Percentiles rank a stretch among this genome's conserved stretches.
These are phyloP conservation scores for Drechslera avenae DNA, from an alignment of 2,329 filamentous ascomycete species.

Conservation along the genomic window DNA sequence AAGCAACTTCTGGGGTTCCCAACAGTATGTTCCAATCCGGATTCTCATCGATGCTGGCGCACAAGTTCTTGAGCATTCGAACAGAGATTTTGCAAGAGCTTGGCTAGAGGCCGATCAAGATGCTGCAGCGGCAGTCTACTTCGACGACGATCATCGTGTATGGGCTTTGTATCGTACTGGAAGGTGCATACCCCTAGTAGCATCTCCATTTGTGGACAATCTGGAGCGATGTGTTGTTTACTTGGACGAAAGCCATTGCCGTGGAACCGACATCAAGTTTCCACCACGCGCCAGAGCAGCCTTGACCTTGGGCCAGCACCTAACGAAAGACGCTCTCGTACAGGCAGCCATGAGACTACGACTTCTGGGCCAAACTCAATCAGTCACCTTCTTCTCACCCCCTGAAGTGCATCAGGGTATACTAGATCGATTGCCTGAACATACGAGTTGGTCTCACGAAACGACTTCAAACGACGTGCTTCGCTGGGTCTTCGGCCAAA, in stretches of 20 bases:
- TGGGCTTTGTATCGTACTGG: constrained; percentile 52
- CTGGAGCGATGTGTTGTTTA: constrained; percentile 61
- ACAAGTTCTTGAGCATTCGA: constrained; percentile 66
- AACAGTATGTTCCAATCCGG: constrained; percentile 45
- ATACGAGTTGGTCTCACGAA: neutral
- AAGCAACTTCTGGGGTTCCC: neutral
- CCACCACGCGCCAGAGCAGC: constrained; percentile 56
- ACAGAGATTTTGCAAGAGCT: constrained; percentile 53
- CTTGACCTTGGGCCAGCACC: constrained; percentile 61
- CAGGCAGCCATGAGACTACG: constrained; percentile 72
- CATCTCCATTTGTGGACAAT: constrained; percentile 61
- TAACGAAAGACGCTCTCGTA: constrained; percentile 66
- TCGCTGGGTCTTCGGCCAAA: constrained; percentile 68
- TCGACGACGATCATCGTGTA: constrained; percentile 54
- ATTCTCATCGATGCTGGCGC: constrained; percentile 70
- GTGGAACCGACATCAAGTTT: constrained; percentile 65
- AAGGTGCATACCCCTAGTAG: constrained; percentile 54
- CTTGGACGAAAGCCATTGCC: constrained; percentile 65
- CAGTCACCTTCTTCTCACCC: constrained; percentile 60
- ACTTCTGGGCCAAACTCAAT: constrained; percentile 63
- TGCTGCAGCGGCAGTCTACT: constrained; percentile 60
- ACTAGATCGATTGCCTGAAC: constrained; percentile 36
- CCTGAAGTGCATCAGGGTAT: constrained; percentile 68
- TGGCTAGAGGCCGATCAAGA: constrained; percentile 58
- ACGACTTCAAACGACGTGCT: constrained; percentile 60